Percentiles rank a stretch among this genome's conserved stretches.
Conservation (phyloP, 345 rosid genomes). For the Populus alba region DNA sequence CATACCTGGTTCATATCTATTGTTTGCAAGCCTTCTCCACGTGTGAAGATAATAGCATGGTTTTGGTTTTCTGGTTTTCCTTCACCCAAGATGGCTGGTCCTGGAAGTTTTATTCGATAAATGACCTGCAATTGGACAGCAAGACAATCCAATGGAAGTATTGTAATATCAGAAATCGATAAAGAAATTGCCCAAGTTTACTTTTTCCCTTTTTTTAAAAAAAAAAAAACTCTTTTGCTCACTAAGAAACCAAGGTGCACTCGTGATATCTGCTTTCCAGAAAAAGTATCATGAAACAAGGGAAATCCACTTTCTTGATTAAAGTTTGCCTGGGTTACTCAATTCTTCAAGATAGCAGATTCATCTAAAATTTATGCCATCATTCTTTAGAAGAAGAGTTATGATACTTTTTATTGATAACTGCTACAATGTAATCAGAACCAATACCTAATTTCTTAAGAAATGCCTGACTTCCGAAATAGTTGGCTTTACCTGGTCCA, state of each 20-base stretch:
- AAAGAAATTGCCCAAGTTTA: no score
- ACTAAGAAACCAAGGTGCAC: no score
- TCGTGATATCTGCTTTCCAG: no score
- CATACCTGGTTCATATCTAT: conserved; percentile 98
- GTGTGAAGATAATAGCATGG: conserved; percentile 92
- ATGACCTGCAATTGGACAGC: conserved; percentile 56
- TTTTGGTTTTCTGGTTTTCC: conserved; percentile 99
- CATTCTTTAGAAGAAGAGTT: not conserved
- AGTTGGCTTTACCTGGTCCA: conserved; percentile 72
- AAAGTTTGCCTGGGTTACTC: not conserved
- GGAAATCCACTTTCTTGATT: not conserved
- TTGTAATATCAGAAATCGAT: not conserved
- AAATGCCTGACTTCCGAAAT: not conserved
- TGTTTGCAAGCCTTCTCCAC: conserved; percentile 98
- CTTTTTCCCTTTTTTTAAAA: no score
- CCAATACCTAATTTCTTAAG: not conserved
- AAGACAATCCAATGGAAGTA: not conserved
- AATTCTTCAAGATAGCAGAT: not conserved
- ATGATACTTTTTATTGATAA: not conserved
- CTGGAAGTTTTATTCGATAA: conserved; percentile 91
- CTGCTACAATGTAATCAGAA: not conserved
- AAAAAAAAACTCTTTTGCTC: no score
- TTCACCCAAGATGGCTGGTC: conserved; percentile 95
- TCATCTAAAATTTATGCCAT: not conserved
- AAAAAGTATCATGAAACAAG: no score